Base-by-base conservation (phyloP, 2,329 filamentous ascomycete species). In the Sarocladium oryzae region DNA sequence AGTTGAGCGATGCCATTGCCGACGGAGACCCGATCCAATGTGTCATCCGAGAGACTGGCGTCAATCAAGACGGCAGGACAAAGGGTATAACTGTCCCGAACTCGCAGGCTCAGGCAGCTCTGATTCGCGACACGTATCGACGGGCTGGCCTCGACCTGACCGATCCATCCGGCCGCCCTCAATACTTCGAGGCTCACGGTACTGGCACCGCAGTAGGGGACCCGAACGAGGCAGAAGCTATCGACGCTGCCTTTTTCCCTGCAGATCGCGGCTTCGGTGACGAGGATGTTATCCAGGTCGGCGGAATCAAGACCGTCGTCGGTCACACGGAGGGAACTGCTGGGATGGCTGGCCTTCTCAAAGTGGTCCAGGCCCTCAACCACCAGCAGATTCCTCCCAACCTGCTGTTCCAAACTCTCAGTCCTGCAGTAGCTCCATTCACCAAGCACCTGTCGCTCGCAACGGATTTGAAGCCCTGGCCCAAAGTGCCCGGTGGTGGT, bases 1-100 rank as follows among this genome's bases (percentile, higher is more conserved):
- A 73, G 2, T 65, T 86, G 0, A 66, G 70, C 5, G 75, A 82
- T 60, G 83, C 83, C 1, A 56, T 85, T 4, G 66, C 67, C 10
- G 77, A 81, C 56, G 77, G 78, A n/a, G 79, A 86, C 58, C 75
- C 74, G 0, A 77, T 82, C 50, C 71, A 77, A 9, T 74, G 71
- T 10, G 69, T 82, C 20, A 76, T 84, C 52, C 72, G 77, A n/a
- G 75, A 70, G 4, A 78, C 72, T 0, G 67, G 68, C 1, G 68
- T 76, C 28, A 82, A 81, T 53, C 71, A 80, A 53, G 82, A 86
- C 57, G 83, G 83, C 2, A 40, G 11, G 1, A 52, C 33, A 26
- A 6, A 54, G 63, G 78, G 80, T 0, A 79, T 85, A 51, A 84
- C 79, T 0, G 69, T 80, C 52, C 82, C 82, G 0, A 82, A 71